phyloP scores from a whole-genome alignment of 2,329 filamentous ascomycete genomes.

The Neophaeococcomyces mojaviensis region DNA sequence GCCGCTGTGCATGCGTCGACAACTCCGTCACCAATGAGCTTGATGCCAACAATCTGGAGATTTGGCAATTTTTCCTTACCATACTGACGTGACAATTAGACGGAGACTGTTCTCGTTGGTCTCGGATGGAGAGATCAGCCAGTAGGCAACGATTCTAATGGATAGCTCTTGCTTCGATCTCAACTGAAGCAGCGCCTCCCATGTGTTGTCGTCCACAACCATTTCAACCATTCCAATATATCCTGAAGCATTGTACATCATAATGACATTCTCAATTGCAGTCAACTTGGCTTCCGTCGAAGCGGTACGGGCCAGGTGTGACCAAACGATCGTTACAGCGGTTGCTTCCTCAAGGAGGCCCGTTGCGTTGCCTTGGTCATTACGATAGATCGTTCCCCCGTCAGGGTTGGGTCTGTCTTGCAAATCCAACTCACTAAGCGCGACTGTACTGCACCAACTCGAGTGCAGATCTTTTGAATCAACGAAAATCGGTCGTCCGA shows the following conservation, averaged over 20 bases:
- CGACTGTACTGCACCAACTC: too few relatives aligned
- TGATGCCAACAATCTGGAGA: conserved; percentile 42
- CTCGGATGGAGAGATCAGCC: conserved; percentile 38
- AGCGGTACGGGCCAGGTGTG: conserved; percentile 35
- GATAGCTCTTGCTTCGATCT: conserved; percentile 28
- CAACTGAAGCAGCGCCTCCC: conserved; percentile 37
- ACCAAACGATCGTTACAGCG: conserved; percentile 39
- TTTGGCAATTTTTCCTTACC: conserved; percentile 20
- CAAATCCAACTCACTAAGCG: too few relatives aligned
- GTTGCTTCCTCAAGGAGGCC: conserved; percentile 42
- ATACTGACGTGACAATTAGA: too few relatives aligned
- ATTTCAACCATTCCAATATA: conserved; percentile 45
- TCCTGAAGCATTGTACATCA: conserved; percentile 37
- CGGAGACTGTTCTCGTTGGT: conserved; percentile 32
- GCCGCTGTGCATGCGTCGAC: conserved; percentile 47
- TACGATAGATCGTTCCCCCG: conserved; percentile 41
- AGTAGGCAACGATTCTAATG: conserved; percentile 41
- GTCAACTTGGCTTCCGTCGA: conserved; percentile 36
- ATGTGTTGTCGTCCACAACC: conserved; percentile 45
- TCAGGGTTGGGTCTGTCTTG: too few relatives aligned
- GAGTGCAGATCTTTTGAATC: too few relatives aligned
- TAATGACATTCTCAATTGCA: conserved; percentile 34
- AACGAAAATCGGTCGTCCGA: too few relatives aligned
- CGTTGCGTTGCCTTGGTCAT: conserved; percentile 35
- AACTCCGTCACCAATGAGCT: conserved; percentile 45